Evolutionary conservation across 306 rosid species (phyloP), one percentile per base, ranked within the genome.

Genomic region (Medicago ruthenica): DNA sequence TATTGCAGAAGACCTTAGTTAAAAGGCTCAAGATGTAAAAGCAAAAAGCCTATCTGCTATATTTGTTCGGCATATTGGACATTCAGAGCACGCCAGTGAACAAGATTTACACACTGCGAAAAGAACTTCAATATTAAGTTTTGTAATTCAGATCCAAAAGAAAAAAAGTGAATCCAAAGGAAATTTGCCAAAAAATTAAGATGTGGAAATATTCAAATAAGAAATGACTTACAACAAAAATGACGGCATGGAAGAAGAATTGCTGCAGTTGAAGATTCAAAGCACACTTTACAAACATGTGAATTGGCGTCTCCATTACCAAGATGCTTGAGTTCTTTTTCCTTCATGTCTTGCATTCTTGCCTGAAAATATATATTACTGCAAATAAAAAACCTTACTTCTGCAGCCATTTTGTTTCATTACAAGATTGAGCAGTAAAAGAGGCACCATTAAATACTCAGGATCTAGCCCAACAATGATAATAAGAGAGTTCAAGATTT

Each of bases 191-290:
- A 37, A 64, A 61, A 44, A 13, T 2, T 39, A 20, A 65, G 75
- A 67, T 20, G 7, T 12, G 6, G 24, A 47, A 41, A 54, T 70
- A 39, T 15, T 16, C 17, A 22, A 65, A 48, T 6, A 31, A 27
- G 67, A 85, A 67, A 57, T 24, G 9, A 79, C 98, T 90, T 84
- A 94, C 98, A 81, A 84, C 97, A 90, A 89, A 95, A 95, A 86
- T 95, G 98, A 36, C 97, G 91, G 82, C 98, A 95, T 31, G 98
- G 98, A 70, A 95, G 93, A 78, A 95, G 96, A 84, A 95, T 90
- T 78, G 97, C 97, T 17, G 97, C 96, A 20, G 98, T 95, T n/a
- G 97, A 95, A 64, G 91, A 85, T 83, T 92, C 97, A 73, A 89
- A 95, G 79, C 98, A 95, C 74, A 95, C 97, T 95, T 95, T 95